Base-by-base conservation (phyloP, 495 filamentous ascomycete genomes). In the Pseudoneurospora amorphoporcata region DNA sequence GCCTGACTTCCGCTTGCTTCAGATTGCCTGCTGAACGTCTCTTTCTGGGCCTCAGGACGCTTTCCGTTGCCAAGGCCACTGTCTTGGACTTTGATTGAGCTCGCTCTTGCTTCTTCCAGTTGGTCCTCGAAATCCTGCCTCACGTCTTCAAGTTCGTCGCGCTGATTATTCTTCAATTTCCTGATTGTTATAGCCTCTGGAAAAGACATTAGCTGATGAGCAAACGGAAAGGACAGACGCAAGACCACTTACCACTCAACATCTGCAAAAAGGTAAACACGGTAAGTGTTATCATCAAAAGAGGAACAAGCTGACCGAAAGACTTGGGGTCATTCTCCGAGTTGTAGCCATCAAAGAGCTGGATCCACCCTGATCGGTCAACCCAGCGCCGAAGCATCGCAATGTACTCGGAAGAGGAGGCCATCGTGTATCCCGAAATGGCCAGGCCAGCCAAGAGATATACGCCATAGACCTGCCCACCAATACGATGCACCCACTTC, bases 271-370 rank as follows among this genome's bases (percentile, higher is more conserved):
- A 77, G 61, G 73, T 75, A 40, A 81, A 81, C 10, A 81, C 39
- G 69, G 77, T 81, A 71, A 81, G 68, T 29, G 72, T 71, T 12
- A 75, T 77, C 35, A 79, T 71, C 3, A 81, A 68, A 39, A 81
- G 76, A 32, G 80, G 80, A 23, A 82, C 78, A 37, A 82, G 77
- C 72, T 82, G 80, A 16, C 80, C 79, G 14, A 82, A 82, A n/a
- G 77, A 76, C 23, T 75, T 77, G 6, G 78, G 71, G 40, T 82
- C 80, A 45, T 80, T 75, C 69, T 82, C 80, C 29, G 75, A 68
- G 68, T 77, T 80, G 47, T 71, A 39, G 38, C 72, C 70, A 10
- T 37, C 2, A 35, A 53, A 61, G 37, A 77, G 73, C 9, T 72
- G 70, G 19, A 82, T 61, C 80, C 80, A 82, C 38, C 76, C 75